These are phyloP conservation scores for Penicillium oxalicum DNA, from an alignment of 2,329 filamentous ascomycete genomes.

Conservation along the genomic window DNA sequence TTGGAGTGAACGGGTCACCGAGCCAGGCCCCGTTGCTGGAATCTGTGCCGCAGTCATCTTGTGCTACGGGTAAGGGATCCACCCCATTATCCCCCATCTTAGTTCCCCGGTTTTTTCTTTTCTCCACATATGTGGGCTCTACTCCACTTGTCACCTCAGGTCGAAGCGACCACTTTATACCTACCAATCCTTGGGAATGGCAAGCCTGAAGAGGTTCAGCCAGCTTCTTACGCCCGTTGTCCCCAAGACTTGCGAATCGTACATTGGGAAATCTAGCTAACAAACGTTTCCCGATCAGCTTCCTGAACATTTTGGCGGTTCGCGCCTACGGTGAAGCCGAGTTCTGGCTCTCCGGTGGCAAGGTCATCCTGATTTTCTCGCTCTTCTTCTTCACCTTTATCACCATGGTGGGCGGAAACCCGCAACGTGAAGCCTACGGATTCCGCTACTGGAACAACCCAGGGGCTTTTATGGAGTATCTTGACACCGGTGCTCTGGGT, in stretches of 20 bases:
- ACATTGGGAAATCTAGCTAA: too few species aligned
- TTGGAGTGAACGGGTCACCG: slow-evolving; percentile 33
- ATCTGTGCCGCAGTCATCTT: slow-evolving; percentile 26
- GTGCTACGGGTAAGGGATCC: slow-evolving; percentile 20
- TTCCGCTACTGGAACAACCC: slow-evolving; percentile 60
- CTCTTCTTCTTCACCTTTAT: slow-evolving; percentile 70
- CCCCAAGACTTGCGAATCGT: too few species aligned
- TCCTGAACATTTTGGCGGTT: slow-evolving; percentile 63
- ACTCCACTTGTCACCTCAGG: too few species aligned
- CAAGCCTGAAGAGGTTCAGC: too few species aligned
- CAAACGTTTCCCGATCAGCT: slow-evolving; percentile 22
- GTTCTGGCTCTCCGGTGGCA: slow-evolving; percentile 46
- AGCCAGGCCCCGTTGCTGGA: slow-evolving; percentile 29
- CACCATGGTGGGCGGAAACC: slow-evolving; percentile 74
- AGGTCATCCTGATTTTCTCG: slow-evolving; percentile 62
- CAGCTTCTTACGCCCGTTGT: too few species aligned
- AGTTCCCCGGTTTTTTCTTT: too few species aligned
- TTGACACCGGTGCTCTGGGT: slow-evolving; percentile 57
- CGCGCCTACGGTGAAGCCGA: slow-evolving; percentile 64
- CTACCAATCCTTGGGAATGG: too few species aligned
- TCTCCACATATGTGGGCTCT: too few species aligned
- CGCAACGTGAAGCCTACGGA: slow-evolving; percentile 61
- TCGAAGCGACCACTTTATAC: too few species aligned
- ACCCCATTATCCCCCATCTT: neutral
- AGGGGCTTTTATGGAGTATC: slow-evolving; percentile 61